phyloP scores from a whole-genome alignment of 192 early-diverging fungal species.

The Coemansia sp. region DNA sequence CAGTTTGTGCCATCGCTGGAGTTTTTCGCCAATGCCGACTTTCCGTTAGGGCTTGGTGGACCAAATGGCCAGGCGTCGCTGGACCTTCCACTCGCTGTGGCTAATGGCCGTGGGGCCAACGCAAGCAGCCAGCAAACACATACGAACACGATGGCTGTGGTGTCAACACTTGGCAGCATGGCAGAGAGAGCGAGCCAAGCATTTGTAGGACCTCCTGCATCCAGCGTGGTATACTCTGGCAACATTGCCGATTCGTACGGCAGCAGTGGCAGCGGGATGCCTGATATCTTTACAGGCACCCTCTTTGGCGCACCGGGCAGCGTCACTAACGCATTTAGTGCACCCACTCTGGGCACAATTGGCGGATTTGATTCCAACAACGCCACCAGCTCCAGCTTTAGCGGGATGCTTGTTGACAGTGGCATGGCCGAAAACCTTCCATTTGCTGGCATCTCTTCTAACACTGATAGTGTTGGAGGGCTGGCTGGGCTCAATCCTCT shows the following conservation, averaged over 20 bases:
- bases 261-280: neutral
- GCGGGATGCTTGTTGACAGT: slow-evolving; percentile 36
- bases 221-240: neutral
- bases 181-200: neutral
- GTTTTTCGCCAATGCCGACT: slow-evolving; percentile 55
- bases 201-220: neutral
- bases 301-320: neutral
- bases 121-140: neutral
- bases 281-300: neutral
- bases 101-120: neutral
- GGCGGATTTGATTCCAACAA: slow-evolving; percentile 12
- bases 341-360: neutral
- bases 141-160: neutral
- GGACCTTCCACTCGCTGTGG: slow-evolving; percentile 24
- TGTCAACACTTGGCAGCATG: neutral
- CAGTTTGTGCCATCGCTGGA: slow-evolving; percentile 54
- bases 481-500: neutral
- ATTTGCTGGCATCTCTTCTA: slow-evolving; percentile 35
- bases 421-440: slow-evolving; percentile 36
- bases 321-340: neutral
- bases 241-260: slow-evolving; percentile 5
- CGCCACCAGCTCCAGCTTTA: slow-evolving; percentile 8
- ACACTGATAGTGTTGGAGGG: slow-evolving; percentile 20
- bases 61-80: slow-evolving; percentile 48
- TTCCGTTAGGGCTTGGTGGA: slow-evolving; percentile 46